Conservation (phyloP, 78 protist genomes). For the Chrysochromulina tobinii region DNA sequence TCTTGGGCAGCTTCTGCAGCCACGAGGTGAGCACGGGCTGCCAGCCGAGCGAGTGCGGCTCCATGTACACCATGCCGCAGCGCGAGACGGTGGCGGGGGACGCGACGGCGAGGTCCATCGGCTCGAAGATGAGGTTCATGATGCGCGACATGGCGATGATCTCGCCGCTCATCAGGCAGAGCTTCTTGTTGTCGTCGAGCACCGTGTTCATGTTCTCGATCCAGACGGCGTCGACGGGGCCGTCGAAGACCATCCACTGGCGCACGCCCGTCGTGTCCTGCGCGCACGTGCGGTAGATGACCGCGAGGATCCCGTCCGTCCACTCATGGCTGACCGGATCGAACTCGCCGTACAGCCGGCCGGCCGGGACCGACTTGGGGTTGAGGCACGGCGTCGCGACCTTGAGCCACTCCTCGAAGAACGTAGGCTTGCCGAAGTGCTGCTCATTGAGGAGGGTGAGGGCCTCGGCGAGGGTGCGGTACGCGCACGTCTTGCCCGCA, state of each 20-base stretch:
- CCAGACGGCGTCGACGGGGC: constrained; percentile 93
- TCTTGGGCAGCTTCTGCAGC: constrained; percentile 45
- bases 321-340: constrained; percentile 66
- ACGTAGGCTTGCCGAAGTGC: background rate
- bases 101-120: constrained; percentile 85
- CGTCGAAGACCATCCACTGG: constrained; percentile 84
- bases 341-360: constrained; percentile 73
- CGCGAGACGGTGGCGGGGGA: constrained; percentile 89
- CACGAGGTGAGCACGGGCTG: constrained; percentile 55
- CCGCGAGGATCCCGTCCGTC: constrained; percentile 75
- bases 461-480: constrained; percentile 34
- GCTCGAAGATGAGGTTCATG: constrained; percentile 86
- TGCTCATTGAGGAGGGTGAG: background rate
- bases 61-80: constrained; percentile 86
- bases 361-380: constrained; percentile 69
- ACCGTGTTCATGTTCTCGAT: constrained; percentile 91
- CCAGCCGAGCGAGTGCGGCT: constrained; percentile 62
- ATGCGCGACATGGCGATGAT: constrained; percentile 67
- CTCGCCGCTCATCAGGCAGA: constrained; percentile 82
- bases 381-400: constrained; percentile 45
- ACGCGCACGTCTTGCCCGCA: constrained; percentile 74
- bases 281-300: background rate
- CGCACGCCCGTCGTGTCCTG: background rate
- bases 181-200: constrained; percentile 91
- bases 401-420: background rate